These are phyloP conservation scores for Pseudozyma sp. DNA, from an alignment of 1,284 basidiomycete genomes.

Conservation along the genomic window DNA sequence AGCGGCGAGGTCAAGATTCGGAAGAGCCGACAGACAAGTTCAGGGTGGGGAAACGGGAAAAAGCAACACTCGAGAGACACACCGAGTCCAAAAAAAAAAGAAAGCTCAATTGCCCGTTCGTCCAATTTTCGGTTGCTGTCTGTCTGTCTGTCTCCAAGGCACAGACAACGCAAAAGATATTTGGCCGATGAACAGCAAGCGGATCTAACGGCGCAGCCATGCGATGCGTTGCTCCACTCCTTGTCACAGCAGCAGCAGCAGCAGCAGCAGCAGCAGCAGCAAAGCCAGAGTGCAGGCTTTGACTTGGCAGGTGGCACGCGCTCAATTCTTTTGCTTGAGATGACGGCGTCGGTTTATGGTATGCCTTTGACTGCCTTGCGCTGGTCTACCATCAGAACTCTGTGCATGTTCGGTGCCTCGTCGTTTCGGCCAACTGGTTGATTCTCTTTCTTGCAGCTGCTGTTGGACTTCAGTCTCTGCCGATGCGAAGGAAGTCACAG, in stretches of 20 bases:
- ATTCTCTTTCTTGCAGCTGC: too few species aligned
- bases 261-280: background rate
- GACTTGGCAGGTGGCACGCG: background rate
- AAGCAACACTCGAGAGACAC: background rate
- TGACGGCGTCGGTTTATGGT: background rate
- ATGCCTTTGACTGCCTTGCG: background rate
- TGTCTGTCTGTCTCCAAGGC: too few species aligned
- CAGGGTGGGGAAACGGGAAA: conserved; percentile 8
- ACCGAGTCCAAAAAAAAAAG: conserved; percentile 11
- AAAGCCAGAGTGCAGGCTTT: too few species aligned
- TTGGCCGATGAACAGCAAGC: conserved; percentile 13
- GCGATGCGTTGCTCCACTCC: background rate
- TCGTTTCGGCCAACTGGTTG: too few species aligned
- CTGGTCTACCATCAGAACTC: background rate
- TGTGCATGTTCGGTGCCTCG: background rate
- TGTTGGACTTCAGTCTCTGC: background rate
- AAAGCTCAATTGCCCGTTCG: background rate
- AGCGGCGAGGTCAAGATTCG: conserved; percentile 1
- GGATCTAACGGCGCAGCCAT: conserved; percentile 18
- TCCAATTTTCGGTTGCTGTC: too few species aligned
- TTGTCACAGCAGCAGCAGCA: background rate
- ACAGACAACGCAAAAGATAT: too few species aligned
- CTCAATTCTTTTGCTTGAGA: too few species aligned
- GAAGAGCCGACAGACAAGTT: conserved; percentile 14
- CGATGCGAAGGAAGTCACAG: conserved; percentile 1